phyloP scores from a whole-genome alignment of 176 grass and related monocot species.

The Pontederia paniculata region DNA sequence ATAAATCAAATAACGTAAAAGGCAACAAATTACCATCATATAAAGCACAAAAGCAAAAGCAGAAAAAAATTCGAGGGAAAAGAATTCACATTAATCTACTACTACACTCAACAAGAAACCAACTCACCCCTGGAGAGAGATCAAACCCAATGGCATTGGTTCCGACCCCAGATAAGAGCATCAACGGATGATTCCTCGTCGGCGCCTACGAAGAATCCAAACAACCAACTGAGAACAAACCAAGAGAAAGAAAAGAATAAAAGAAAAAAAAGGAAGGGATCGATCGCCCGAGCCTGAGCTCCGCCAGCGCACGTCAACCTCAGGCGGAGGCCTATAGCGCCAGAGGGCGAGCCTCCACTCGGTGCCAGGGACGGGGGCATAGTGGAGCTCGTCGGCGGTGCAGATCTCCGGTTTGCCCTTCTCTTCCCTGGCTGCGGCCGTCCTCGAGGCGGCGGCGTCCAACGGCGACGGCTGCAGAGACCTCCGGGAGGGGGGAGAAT shows the following conservation, averaged over 20 bases:
- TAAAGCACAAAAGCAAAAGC: not conserved
- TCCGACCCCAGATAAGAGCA: slow-evolving; percentile 88
- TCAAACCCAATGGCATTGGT: slow-evolving; percentile 92
- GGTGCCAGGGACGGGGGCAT: slow-evolving; percentile 70
- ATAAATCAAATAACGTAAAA: too few relatives aligned
- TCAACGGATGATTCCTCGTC: slow-evolving; percentile 89
- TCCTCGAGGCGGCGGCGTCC: not conserved
- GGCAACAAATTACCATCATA: too few relatives aligned
- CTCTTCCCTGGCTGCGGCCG: slow-evolving; percentile 20
- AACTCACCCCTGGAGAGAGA: slow-evolving; percentile 84
- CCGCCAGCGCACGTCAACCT: slow-evolving; percentile 29
- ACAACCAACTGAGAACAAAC: slow-evolving; percentile 7
- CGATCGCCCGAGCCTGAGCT: not conserved
- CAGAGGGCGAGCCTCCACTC: slow-evolving; percentile 93
- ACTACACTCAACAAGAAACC: not conserved
- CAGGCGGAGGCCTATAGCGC: slow-evolving; percentile 62
- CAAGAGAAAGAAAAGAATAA: not conserved
- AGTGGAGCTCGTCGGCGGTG: slow-evolving; percentile 93
- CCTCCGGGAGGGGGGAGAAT: slow-evolving; percentile 1
- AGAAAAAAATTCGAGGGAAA: not conserved
- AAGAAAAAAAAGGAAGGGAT: not conserved
- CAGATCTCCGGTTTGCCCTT: slow-evolving; percentile 52
- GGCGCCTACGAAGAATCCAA: slow-evolving; percentile 41
- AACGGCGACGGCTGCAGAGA: slow-evolving; percentile 6
- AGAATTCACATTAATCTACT: not conserved